Base-by-base conservation (phyloP, 2,329 filamentous ascomycete genomes). In the Cercospora sp. region DNA sequence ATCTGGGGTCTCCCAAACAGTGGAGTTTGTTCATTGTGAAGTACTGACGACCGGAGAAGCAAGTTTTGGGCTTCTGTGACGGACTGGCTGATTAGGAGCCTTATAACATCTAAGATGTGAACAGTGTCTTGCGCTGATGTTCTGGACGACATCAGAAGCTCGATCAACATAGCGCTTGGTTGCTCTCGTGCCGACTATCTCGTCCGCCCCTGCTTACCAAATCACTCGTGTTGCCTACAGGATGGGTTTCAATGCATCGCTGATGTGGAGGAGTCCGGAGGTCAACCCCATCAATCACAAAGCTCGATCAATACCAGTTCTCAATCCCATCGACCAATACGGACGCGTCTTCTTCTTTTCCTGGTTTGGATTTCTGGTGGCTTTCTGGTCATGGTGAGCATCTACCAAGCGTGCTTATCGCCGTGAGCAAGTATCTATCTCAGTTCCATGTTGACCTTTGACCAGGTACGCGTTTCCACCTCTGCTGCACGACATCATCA, bases 321-420 rank as follows among this genome's bases (percentile, higher is more conserved):
- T 97, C 70, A 97, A 97, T 78, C 87, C 90, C 0, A 77, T 94
- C 74, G 86, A 96, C 78, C 82, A 89, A 74, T 93, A 97, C 82
- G 93, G 93, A 40, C 87, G 92, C 6, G 93, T 95, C 0, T 97
- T 96, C 80, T 93, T 94, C 83, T 97, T 97, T 82, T 91, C 91
- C 1, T 95, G 91, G 89, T 85, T 93, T 59, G 91, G 91, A 2
- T 95, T 95, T 80, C 89, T 95, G 86, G 87, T 94, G 63, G 90
- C 91, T 7, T 97, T 97, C 81, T 92, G 92, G 86, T 93, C 92
- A 10, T 97, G 87, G 87, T 85, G 78, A 76, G 82, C 76, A 32
- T 34, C 24, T 3, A 0, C 24, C 24, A 30, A 55, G 24, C 13
- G 5, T 28, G 49, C 13, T 28, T n/a, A 55, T 55, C 49, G 49